These are phyloP conservation scores for Ogataea kodamae DNA, from an alignment of 805 yeast species.

Conservation along the genomic window DNA sequence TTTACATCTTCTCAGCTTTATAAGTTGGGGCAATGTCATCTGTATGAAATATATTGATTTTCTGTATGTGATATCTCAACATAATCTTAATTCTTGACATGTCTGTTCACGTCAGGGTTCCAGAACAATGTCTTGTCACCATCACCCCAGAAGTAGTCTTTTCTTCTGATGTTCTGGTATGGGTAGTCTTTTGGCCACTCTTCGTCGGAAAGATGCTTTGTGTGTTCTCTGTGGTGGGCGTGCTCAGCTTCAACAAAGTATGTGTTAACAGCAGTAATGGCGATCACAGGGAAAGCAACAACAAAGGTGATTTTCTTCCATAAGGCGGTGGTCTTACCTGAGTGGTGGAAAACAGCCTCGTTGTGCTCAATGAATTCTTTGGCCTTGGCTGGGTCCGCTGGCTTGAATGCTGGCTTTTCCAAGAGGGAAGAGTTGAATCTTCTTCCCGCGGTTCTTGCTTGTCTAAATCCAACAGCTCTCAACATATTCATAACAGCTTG, in stretches of 20 bases:
- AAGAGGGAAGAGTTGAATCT: constrained; percentile 31
- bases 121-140: constrained; percentile 97
- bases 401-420: constrained; percentile 43
- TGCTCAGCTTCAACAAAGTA: constrained; percentile 81
- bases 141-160: constrained; percentile 97
- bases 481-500: constrained; percentile 34
- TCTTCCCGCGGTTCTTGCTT: constrained; percentile 28
- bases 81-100: constrained; percentile 40
- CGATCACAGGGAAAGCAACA: constrained; percentile 80
- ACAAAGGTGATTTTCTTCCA: constrained; percentile 85
- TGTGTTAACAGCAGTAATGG: constrained; percentile 74
- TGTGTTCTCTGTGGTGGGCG: constrained; percentile 83
- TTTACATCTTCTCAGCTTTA: constrained; percentile 77
- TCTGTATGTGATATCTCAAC: constrained; percentile 6
- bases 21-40: constrained; percentile 27
- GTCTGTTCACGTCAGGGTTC: constrained; percentile 91
- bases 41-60: constrained; percentile 14
- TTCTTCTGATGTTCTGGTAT: constrained; percentile 85
- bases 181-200: constrained; percentile 92
- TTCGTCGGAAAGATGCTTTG: constrained; percentile 70
- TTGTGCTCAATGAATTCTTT: constrained; percentile 59
- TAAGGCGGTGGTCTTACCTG: constrained; percentile 64
- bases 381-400: constrained; percentile 61
- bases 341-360: constrained; percentile 74
- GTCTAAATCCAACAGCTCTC: constrained; percentile 38